These are phyloP conservation scores for Centaurea solstitialis DNA, from an alignment of 129 eudicot species.

Conservation along the genomic window DNA sequence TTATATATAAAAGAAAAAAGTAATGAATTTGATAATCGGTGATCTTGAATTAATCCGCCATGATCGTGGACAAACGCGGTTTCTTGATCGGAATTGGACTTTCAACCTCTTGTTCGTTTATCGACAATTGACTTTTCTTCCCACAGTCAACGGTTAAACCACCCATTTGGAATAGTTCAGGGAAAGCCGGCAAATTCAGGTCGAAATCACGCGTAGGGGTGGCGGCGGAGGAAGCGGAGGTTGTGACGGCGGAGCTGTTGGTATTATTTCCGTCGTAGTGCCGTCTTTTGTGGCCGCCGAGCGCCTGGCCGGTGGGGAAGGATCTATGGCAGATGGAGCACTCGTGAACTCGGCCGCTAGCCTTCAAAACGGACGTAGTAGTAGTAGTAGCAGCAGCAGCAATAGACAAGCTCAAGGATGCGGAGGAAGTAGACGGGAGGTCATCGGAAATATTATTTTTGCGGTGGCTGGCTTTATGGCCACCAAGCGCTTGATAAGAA, in stretches of 20 bases:
- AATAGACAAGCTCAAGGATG: constrained; percentile 16
- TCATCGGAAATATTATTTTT: constrained; percentile 22
- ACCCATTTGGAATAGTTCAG: constrained; percentile 36
- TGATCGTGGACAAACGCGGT: constrained; percentile 45
- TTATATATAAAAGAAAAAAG: not conserved
- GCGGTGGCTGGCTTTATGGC: constrained; percentile 98
- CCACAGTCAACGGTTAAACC: constrained; percentile 46
- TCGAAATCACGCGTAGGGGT: constrained; percentile 41
- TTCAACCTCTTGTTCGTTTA: constrained; percentile 68
- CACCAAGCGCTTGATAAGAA: constrained; percentile 95
- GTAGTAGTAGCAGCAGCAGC: too few species aligned
- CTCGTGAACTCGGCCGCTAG: constrained; percentile 60
- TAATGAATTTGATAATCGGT: constrained; percentile 17
- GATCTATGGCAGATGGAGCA: constrained; percentile 65
- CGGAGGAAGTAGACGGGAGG: constrained; percentile 12
- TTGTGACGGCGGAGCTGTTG: constrained; percentile 23
- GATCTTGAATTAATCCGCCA: constrained; percentile 9
- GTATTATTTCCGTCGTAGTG: constrained; percentile 73
- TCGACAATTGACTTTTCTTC: constrained; percentile 35
- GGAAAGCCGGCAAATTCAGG: constrained; percentile 54
- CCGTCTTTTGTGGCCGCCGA: constrained; percentile 93
- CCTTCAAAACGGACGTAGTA: constrained; percentile 40
- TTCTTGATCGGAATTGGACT: constrained; percentile 68
- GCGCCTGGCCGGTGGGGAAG: constrained; percentile 86
- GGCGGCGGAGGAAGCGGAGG: constrained; percentile 33